Conservation (phyloP, 2,329 filamentous ascomycete species). For the Colletotrichum kahawae region DNA sequence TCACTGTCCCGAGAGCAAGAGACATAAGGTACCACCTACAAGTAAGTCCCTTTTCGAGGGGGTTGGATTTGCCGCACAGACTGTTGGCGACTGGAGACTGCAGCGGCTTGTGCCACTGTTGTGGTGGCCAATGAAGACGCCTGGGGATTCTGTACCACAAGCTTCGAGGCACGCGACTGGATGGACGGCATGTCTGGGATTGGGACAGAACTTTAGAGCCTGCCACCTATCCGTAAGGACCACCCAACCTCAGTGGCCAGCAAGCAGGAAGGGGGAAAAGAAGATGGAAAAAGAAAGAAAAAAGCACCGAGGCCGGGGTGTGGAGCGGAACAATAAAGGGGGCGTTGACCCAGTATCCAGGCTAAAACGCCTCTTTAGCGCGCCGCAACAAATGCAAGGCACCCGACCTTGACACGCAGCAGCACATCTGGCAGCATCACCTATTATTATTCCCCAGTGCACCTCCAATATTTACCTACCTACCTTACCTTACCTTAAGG, state of each 20-base stretch:
- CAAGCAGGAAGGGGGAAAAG: not conserved
- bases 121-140: not conserved
- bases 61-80: slow-evolving; percentile 13
- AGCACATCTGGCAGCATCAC: not conserved
- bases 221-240: not conserved
- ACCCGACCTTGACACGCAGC: not conserved
- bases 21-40: no score
- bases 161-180: slow-evolving; percentile 15
- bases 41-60: not conserved
- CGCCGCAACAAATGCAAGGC: slow-evolving; percentile 17
- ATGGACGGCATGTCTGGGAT: slow-evolving; percentile 5
- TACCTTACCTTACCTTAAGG: no score
- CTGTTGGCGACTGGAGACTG: not conserved
- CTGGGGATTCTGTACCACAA: not conserved
- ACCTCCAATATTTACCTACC: no score
- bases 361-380: slow-evolving; percentile 19
- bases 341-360: not conserved
- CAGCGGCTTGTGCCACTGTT: not conserved
- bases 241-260: not conserved
- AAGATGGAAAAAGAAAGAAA: not conserved
- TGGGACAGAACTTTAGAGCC: not conserved
- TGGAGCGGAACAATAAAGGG: not conserved
- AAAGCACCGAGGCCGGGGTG: not conserved
- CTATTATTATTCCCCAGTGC: not conserved
- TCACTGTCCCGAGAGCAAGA: not conserved